These are phyloP conservation scores for Alternaria ventricosa DNA, from an alignment of 2,329 filamentous ascomycete species.

Conservation along the genomic window DNA sequence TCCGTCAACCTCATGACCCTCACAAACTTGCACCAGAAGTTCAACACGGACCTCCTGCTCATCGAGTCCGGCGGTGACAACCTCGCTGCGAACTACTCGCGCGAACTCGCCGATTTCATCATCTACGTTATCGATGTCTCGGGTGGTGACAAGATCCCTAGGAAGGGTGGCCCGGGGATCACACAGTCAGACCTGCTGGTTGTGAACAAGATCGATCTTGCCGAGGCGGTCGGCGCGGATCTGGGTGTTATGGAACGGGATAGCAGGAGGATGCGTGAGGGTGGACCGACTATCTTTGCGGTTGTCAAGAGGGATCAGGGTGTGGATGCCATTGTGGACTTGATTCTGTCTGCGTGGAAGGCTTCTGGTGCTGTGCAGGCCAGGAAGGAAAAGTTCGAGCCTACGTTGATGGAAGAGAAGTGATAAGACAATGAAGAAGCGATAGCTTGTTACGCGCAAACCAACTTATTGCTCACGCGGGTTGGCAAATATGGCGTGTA, in stretches of 20 bases:
- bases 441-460: not conserved
- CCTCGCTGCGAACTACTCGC: constrained; percentile 92
- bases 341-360: constrained; percentile 93
- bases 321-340: constrained; percentile 82
- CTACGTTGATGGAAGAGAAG: constrained; percentile 42
- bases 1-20: constrained; percentile 90
- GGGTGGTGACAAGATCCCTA: constrained; percentile 93
- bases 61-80: constrained; percentile 98
- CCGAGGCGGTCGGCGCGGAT: constrained; percentile 88
- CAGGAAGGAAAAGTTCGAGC: constrained; percentile 41
- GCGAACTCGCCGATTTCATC: constrained; percentile 96
- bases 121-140: constrained; percentile 98
- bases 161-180: constrained; percentile 96
- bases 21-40: constrained; percentile 83
- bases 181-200: constrained; percentile 93
- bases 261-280: constrained; percentile 90
- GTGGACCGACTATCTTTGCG: constrained; percentile 92
- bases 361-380: constrained; percentile 73
- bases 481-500: not conserved
- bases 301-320: constrained; percentile 94
- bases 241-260: constrained; percentile 93
- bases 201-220: constrained; percentile 97
- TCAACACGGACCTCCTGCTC: constrained; percentile 81
- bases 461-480: not conserved
- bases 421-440: constrained; percentile 5